Base-by-base conservation (phyloP, 164 flowering plant species). In the Magnolia kwangsiensis region DNA sequence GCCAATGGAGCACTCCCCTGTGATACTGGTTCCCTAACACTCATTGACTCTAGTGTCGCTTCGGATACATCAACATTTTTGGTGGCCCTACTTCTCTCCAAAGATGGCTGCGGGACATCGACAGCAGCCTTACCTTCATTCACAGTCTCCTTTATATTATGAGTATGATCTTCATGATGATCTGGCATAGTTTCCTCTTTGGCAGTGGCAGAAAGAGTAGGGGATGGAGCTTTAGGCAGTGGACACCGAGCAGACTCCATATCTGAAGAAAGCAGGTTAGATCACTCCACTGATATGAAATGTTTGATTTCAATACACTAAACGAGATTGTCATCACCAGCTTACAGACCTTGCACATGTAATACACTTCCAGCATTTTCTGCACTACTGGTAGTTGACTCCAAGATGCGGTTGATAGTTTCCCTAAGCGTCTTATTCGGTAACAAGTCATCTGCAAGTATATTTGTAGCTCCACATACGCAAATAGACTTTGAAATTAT, bases 401-500 rank as follows among this genome's bases (percentile, higher is more conserved):
- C 98, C 77, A 93, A 76, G 69, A 93, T 88, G 7, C 97, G 91
- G 64, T 84, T 89, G 61, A 94, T 94, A 3, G 98, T 88, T 75
- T 93, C 96, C 82, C 99, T 85, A 59, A 94, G 83, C n/a, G 98
- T 91, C 87, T 89, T 91, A 77, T 96, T 96, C 19, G 99, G 99
- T 69, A 96, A 75, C 75, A 96, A 96, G 84, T 96, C 95, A 85
- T 96, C 98, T 8, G 98, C 97, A 68, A 93, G 97, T 65, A 93
- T 69, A 82, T 89, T 88, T 79, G 88, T 88, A 45, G 92, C 93
- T 67, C 97, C 96, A 84, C 99, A 96, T 11, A 90, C 89, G 80
- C 99, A 94, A 79, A 80, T 76, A 63, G 93, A 86, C 69, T 88
- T 93, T 0, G 92, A 89, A 45, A 96, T 93, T 6, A 94, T 92